These are phyloP conservation scores for Leptographium procerum DNA, from an alignment of 2,329 filamentous ascomycete genomes.

Conservation along the genomic window DNA sequence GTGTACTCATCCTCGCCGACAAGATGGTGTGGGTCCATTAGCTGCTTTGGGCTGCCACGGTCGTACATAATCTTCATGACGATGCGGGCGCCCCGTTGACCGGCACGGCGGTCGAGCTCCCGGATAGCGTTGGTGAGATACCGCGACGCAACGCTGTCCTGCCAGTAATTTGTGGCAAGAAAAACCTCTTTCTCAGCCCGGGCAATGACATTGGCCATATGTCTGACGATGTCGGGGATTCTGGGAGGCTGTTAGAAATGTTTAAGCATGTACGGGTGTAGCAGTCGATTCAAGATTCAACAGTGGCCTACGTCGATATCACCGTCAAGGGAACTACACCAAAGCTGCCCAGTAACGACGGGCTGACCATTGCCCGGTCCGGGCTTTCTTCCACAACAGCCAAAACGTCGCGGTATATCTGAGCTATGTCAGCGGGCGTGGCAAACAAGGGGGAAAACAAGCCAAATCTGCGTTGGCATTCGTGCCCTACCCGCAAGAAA, in stretches of 20 bases:
- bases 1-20: constrained; percentile 49
- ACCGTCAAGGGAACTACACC: constrained; percentile 59
- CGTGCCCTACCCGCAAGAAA: constrained; percentile 45
- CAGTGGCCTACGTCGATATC: constrained; percentile 39
- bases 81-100: constrained; percentile 41
- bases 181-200: constrained; percentile 62
- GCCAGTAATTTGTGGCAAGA: constrained; percentile 67
- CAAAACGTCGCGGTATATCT: constrained; percentile 57
- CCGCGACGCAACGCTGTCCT: constrained; percentile 53
- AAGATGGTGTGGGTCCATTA: constrained; percentile 51
- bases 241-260: constrained; percentile 15
- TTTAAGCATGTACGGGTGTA: background rate
- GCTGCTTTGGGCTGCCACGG: constrained; percentile 52
- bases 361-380: constrained; percentile 38
- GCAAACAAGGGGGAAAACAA: background rate
- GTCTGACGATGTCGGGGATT: constrained; percentile 58
- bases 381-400: constrained; percentile 41
- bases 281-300: background rate
- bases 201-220: constrained; percentile 67
- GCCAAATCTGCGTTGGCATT: background rate
- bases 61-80: constrained; percentile 70
- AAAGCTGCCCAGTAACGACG: constrained; percentile 37
- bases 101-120: constrained; percentile 57
- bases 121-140: constrained; percentile 57
- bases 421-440: background rate